Base-by-base conservation (phyloP, 106 monocot species). In the Iris macrosiphon region DNA sequence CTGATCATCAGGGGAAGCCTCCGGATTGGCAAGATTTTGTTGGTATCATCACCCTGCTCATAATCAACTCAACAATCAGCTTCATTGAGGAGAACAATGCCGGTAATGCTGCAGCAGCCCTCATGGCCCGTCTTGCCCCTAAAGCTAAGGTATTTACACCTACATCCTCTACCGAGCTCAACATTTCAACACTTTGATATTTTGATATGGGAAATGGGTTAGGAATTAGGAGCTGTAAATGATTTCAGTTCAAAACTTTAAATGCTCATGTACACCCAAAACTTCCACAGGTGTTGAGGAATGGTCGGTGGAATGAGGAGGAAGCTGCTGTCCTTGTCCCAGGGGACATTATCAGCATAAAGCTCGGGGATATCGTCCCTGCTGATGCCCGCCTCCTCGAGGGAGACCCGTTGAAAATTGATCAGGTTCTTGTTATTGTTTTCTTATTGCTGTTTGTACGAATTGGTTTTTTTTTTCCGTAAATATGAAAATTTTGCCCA, bases 11-110 rank as follows among this genome's bases (percentile, higher is more conserved):
- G 29, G 88, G 84, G 7, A 76, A 70, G 57, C 72, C 80, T 32
- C 88, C 87, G 3, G 93, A 93, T 65, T 93, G 93, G 93, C 83
- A 87, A 70, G 93, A 93, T 51, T 93, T 93, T 48, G 69, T 93
- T 10, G 93, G 93, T 19, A 88, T 93, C 29, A 57, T 93, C 3
- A 75, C 72, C 11, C 69, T 93, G 20, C 75, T 93, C 9, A 59
- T 93, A 12, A 88, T 93, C 68, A 93, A 93, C 70, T 93, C 93
- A 47, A 93, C 93, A 48, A 88, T 93, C 59, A 80, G 79, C 65
- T 93, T 93, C 63, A 84, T 88, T 7, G 86, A 86, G 45, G 86
- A 86, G 52, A 86, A 86, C 55, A 86, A 86, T 48, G 86, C 86
- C 7, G 86, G 86, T 31, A 86, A 86, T 40, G 86, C 86, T 0